Percentiles rank a stretch among this genome's conserved stretches.
These are phyloP conservation scores for Bothriochloa decipiens DNA, from an alignment of 176 grass and related monocot genomes.

Conservation along the genomic window DNA sequence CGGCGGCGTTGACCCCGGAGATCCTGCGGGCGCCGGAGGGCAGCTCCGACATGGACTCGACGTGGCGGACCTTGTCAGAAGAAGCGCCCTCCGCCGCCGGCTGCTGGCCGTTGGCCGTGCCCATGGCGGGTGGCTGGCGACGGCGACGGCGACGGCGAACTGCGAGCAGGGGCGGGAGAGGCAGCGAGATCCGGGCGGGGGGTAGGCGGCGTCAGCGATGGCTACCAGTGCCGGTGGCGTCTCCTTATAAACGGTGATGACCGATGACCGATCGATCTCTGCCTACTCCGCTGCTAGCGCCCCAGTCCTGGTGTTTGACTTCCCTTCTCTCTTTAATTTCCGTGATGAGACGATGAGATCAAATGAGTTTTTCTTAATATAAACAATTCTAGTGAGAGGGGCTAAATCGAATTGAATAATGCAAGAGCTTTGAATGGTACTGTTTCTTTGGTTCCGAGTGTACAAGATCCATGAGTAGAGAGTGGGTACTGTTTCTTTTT, in stretches of 20 bases:
- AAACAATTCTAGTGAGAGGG: not conserved
- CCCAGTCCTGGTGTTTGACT: not conserved
- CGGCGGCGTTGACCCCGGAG: conserved; percentile 64
- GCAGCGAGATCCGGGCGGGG: conserved; percentile 49
- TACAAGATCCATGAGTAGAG: not conserved
- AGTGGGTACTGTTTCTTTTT: not conserved
- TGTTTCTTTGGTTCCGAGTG: not conserved
- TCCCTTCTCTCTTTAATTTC: not conserved
- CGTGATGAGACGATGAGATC: too few species aligned
- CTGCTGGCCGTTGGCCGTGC: conserved; percentile 47
- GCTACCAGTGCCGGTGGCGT: not conserved
- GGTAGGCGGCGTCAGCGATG: conserved; percentile 24
- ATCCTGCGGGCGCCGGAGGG: conserved; percentile 79
- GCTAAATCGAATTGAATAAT: conserved; percentile 1
- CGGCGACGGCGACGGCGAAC: not conserved
- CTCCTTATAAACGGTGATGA: conserved; percentile 39
- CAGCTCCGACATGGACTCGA: conserved; percentile 77
- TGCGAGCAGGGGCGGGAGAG: conserved; percentile 3
- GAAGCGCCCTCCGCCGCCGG: conserved; percentile 34
- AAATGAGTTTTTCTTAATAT: not conserved
- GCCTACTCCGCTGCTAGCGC: not conserved
- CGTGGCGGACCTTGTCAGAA: conserved; percentile 66
- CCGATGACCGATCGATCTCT: conserved; percentile 32
- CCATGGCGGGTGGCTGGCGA: conserved; percentile 39
- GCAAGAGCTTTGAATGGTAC: too few species aligned